Base-by-base conservation (phyloP, 805 yeast species). In the Sugiyamaella chiloensis region DNA sequence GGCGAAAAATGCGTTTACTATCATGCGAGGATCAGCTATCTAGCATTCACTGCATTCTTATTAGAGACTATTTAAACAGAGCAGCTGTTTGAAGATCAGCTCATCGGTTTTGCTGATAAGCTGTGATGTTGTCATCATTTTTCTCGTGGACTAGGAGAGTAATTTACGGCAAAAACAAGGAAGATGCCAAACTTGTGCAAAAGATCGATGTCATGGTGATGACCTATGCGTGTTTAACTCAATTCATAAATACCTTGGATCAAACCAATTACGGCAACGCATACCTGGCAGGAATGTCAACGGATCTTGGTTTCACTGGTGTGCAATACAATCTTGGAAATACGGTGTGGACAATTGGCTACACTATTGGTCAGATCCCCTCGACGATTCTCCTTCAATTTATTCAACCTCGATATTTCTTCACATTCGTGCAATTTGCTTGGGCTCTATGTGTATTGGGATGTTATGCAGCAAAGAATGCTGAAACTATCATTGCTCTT, bases 261-360 rank as follows among this genome's bases (percentile, higher is more conserved):
- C 74, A 66, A 51, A 57, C 57, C 24, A 74, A 74, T 54, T 57
- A 73, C 23, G 63, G 69, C n/a, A 72, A 73, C 1, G 78, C 79
- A 1, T 73, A 72, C 55, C 66, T 74, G 31, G 72, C 71, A 50
- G 78, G 78, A 8, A 62, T 72, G 78, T 63, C 66, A 43, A 76
- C 73, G 52, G 62, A 68, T 54, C 71, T 67, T 49, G 50, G 56
- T 20, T 69, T 74, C 71, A 54, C 59, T 30, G 67, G 63, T 12
- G 71, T 70, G 45, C 74, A 77, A 49, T 72, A 68, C 53, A 75
- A 77, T 55, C 68, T 69, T 47, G 52, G 74, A 57, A 58, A 61
- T 2, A 69, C 79, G 0, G 52, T 69, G 21, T 75, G 72, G 71
- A 70, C 79, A 0, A 73, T 74, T 19, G 81, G 81, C n/a, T 76